Conservation (phyloP, 345 rosid genomes). For the rapeseed (Brassica napus) region DNA sequence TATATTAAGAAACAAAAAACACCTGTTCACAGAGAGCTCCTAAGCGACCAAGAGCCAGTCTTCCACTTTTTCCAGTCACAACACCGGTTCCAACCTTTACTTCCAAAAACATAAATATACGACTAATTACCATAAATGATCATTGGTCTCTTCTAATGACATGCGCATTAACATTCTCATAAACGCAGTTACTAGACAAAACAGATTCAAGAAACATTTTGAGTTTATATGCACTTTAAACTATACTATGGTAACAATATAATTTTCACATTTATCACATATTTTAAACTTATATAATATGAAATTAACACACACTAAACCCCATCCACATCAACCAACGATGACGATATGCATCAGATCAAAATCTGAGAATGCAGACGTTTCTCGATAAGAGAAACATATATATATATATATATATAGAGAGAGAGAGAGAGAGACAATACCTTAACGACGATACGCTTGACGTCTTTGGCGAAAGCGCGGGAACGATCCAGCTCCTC, state of each 20-base stretch:
- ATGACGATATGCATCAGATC: not conserved
- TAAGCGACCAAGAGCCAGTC: constrained; percentile 89
- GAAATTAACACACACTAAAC: not conserved
- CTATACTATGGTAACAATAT: not conserved
- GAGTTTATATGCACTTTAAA: not conserved
- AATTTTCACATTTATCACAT: not conserved
- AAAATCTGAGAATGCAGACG: constrained; percentile 29
- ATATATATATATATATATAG: no score
- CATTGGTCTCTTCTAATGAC: not conserved
- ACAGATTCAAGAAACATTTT: no score
- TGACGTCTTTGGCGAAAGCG: constrained; percentile 72
- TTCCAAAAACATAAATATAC: not conserved
- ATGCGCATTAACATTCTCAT: constrained; percentile 7
- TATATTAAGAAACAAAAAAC: not conserved
- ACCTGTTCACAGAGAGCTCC: constrained; percentile 98
- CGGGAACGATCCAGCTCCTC: constrained; percentile 64
- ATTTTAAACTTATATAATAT: not conserved
- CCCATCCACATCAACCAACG: not conserved
- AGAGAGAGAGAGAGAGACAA: not conserved
- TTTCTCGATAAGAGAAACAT: not conserved
- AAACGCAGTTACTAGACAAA: no score
- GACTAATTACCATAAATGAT: constrained; percentile 1
- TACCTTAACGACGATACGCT: constrained; percentile 91
- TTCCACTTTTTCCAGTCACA: constrained; percentile 87
- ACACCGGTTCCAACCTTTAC: constrained; percentile 97